A percentile compares a stretch with the other conserved stretches of the same genome.
Conservation (phyloP, 768 basidiomycete species). For the Macrocybe gigantea region DNA sequence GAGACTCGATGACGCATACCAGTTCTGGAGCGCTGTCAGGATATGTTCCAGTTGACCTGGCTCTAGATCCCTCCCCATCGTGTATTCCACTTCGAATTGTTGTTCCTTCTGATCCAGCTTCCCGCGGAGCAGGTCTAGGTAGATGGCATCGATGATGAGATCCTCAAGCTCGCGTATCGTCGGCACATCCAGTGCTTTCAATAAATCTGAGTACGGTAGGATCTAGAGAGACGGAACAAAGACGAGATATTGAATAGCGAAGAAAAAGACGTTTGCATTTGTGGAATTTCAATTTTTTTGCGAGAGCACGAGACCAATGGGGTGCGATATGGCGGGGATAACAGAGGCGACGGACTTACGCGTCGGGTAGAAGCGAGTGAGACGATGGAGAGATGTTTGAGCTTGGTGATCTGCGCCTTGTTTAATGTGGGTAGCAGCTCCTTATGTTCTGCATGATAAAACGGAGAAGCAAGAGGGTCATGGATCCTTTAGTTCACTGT, state of each 20-base stretch:
- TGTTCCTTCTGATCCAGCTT: slow-evolving; percentile 91
- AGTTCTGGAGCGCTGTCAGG: slow-evolving; percentile 56
- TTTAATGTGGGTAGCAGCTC: slow-evolving; percentile 63
- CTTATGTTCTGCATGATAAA: slow-evolving; percentile 50
- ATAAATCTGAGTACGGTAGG: slow-evolving; percentile 73
- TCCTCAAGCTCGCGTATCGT: slow-evolving; percentile 90
- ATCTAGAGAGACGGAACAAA: slow-evolving; percentile 39
- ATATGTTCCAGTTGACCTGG: slow-evolving; percentile 61
- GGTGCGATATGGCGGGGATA: no score
- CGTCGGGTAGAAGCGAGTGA: slow-evolving; percentile 73
- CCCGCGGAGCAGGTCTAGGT: slow-evolving; percentile 82
- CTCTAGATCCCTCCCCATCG: slow-evolving; percentile 88
- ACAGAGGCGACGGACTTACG: slow-evolving; percentile 28
- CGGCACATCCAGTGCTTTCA: slow-evolving; percentile 65
- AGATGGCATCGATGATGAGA: slow-evolving; percentile 95
- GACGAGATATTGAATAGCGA: no score
- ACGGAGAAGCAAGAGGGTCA: background rate
- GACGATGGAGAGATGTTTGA: slow-evolving; percentile 91
- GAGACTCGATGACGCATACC: slow-evolving; percentile 35
- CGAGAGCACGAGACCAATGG: no score
- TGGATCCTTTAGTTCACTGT: no score
- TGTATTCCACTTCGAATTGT: slow-evolving; percentile 88
- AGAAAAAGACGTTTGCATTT: background rate
- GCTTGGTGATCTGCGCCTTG: slow-evolving; percentile 71
- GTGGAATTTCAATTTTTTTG: slow-evolving; percentile 16